These are phyloP conservation scores for Coemansia sp. DNA, from an alignment of 192 early-diverging fungal genomes.

Conservation along the genomic window DNA sequence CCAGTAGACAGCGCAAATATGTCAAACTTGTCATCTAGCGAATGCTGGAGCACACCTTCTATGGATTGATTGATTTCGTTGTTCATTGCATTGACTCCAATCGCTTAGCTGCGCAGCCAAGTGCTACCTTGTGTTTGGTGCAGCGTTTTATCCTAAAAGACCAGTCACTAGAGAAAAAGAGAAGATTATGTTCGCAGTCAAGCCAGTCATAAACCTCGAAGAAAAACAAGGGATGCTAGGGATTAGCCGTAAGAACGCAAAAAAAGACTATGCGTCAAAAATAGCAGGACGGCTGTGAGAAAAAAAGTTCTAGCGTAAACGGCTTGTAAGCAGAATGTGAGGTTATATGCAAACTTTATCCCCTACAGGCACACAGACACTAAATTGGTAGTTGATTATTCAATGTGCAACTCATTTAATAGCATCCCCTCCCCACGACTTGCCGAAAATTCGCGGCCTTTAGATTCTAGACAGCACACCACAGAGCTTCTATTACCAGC, in stretches of 20 bases:
- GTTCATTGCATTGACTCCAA: slow-evolving; percentile 33
- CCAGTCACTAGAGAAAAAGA: background rate
- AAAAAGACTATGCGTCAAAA: background rate
- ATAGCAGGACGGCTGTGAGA: background rate
- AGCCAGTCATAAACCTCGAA: background rate
- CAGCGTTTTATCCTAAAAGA: background rate
- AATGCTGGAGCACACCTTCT: slow-evolving; percentile 38
- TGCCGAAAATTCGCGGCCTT: slow-evolving; percentile 4
- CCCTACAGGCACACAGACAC: background rate
- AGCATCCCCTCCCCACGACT: background rate
- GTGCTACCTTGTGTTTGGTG: background rate
- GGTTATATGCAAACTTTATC: background rate
- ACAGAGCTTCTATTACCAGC: background rate
- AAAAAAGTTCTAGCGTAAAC: background rate
- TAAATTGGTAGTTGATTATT: background rate
- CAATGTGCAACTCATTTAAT: background rate
- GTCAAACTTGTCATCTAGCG: slow-evolving; percentile 46
- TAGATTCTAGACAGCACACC: slow-evolving; percentile 7
- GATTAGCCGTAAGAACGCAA: background rate
- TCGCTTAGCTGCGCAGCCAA: background rate
- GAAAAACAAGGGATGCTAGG: background rate
- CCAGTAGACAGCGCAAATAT: slow-evolving; percentile 54
- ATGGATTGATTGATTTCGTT: slow-evolving; percentile 31
- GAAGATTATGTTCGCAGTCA: background rate
- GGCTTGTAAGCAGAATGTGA: background rate